These are phyloP conservation scores for Eimeria tenella DNA, from an alignment of 169 alveolate genomes.

Conservation along the genomic window DNA sequence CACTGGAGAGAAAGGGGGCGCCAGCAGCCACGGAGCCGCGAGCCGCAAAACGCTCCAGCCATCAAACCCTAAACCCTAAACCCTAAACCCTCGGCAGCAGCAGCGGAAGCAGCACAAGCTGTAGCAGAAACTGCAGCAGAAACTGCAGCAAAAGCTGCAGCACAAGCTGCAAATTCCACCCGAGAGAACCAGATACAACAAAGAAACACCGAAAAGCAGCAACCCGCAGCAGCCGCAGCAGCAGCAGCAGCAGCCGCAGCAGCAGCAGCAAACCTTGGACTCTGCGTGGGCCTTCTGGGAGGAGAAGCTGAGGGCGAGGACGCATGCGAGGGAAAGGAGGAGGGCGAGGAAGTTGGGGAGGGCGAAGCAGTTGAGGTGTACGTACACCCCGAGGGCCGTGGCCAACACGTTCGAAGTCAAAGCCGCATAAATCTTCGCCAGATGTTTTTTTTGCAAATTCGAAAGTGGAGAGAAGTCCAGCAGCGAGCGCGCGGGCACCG, in stretches of 20 bases:
- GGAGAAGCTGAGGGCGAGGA: conserved; percentile 17
- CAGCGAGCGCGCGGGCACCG: conserved; percentile 19
- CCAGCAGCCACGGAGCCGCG: no score
- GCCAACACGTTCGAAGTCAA: conserved; percentile 51
- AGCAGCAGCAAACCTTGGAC: conserved; percentile 1
- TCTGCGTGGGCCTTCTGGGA: conserved; percentile 59
- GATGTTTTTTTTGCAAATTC: conserved; percentile 25
- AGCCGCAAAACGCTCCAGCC: background rate
- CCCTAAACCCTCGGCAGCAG: background rate
- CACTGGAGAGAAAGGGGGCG: no score
- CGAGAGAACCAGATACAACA: background rate
- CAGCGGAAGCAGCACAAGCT: background rate
- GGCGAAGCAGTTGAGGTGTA: conserved; percentile 3
- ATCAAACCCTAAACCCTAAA: background rate
- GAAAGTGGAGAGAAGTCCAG: conserved; percentile 57
- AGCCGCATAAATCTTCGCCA: conserved; percentile 55
- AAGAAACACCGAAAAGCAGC: background rate
- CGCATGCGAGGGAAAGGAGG: conserved; percentile 3
- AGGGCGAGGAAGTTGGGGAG: conserved; percentile 52
- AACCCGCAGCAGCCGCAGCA: background rate
- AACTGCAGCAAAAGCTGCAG: background rate
- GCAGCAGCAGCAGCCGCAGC: background rate
- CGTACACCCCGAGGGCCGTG: conserved; percentile 74
- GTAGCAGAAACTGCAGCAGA: background rate
- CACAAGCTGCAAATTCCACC: background rate